phyloP scores from a whole-genome alignment of 140 eudicot genomes.

The Flaveria floridana region DNA sequence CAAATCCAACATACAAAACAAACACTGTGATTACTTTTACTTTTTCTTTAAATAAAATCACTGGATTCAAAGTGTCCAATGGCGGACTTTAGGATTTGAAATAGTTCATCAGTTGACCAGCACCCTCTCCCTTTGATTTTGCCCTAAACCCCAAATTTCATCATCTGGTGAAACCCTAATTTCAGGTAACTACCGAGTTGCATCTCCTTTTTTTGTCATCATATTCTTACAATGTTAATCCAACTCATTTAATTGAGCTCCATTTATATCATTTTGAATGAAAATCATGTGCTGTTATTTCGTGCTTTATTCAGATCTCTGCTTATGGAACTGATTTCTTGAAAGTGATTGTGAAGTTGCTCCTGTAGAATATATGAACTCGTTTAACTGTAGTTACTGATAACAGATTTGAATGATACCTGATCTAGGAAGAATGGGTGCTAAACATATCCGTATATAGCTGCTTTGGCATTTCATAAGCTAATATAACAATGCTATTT shows the following conservation, averaged over 20 bases:
- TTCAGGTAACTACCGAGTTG: conserved; percentile 26
- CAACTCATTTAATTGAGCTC: neutral
- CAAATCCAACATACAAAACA: neutral
- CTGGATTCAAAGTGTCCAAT: conserved; percentile 14
- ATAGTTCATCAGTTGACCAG: conserved; percentile 13
- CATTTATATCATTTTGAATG: neutral
- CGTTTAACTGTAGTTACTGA: conserved; percentile 9
- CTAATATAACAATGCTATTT: neutral
- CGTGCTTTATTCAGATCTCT: conserved; percentile 16
- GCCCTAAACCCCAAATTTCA: conserved; percentile 22
- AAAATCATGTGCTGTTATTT: conserved; percentile 9
- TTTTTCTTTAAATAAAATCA: neutral
- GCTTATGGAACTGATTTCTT: neutral
- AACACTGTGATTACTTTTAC: neutral
- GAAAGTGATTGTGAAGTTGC: conserved; percentile 9
- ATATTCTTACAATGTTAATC: neutral
- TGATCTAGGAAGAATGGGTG: neutral
- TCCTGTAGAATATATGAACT: neutral
- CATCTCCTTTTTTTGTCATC: neutral
- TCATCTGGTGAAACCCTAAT: conserved; percentile 10
- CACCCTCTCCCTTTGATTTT: conserved; percentile 12
- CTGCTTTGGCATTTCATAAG: neutral
- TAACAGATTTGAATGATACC: conserved; percentile 12
- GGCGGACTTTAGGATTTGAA: conserved; percentile 26
- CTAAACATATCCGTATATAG: no score